Base-by-base conservation (phyloP, 2,329 filamentous ascomycete genomes). In the Phialemoniopsis sp. region DNA sequence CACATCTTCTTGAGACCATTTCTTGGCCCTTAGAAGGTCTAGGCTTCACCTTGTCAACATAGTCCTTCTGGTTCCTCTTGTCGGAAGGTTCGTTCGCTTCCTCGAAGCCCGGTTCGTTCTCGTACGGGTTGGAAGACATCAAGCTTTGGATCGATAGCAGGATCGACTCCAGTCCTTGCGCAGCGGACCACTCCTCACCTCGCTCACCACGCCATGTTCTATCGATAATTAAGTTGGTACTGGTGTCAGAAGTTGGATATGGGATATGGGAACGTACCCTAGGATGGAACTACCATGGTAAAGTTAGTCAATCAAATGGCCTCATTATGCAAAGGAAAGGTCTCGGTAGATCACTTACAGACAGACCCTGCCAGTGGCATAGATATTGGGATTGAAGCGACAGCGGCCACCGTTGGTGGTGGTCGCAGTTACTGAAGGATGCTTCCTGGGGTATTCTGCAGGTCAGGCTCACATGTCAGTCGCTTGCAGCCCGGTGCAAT, bases 351-450 rank as follows among this genome's bases (percentile, higher is more conserved):
- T 14, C 13, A 75, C 85, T 70, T 63, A 94, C 80, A 98, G 64
- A 68, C 93, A 98, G 41, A 98, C 90, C 64, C 91, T 94, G 36
- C 93, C 93, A 36, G 70, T 80, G 2, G 89, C 75, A 58, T 98
- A 98, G 45, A 98, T 95, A 57, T 98, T 98, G 4, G 93, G 93
- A 55, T 96, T 96, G 70, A 97, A 97, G 8, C 93, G 82, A 56
- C 85, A 89, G 43, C 84, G 75, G 10, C 91, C 91, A n/a, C 75
- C 72, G 57, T 97, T 96, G 2, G 91, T 98, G 0, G 93, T 97
- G 32, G 82, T 75, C 18, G 85, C 83, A 17, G 72, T 78, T 18
- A 84, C 80, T 13, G 51, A 47, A 3, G 80, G 80, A 1, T 79
- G 74, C 50, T 80, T 82, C 36, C 76, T 70, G 6, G 93, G 93